These are phyloP conservation scores for Niebla homalea DNA, from an alignment of 495 filamentous ascomycete genomes.

Conservation along the genomic window DNA sequence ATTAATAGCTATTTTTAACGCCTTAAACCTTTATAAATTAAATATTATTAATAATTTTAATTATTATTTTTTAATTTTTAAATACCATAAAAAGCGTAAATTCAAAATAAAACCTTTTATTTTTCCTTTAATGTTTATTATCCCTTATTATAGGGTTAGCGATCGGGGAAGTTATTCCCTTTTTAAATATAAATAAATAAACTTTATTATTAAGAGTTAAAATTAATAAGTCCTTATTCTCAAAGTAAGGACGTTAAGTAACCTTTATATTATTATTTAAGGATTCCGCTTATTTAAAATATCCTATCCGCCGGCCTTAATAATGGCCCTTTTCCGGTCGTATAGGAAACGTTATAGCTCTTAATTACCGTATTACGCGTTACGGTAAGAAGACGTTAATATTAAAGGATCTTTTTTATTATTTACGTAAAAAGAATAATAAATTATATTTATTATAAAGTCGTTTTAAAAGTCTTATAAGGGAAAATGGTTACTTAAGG, in stretches of 20 bases:
- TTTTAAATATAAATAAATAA: not conserved
- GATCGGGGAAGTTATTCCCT: not conserved
- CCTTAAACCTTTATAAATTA: not conserved
- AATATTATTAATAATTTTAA: not conserved
- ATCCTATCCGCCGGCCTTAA: too few species aligned
- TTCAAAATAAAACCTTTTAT: not conserved
- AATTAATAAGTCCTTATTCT: too few species aligned
- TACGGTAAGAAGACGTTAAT: not conserved
- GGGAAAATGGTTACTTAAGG: too few species aligned
- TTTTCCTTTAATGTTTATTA: not conserved
- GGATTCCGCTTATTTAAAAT: too few species aligned
- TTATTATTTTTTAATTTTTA: not conserved
- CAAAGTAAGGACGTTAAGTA: too few species aligned
- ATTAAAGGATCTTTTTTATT: too few species aligned
- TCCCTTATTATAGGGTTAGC: not conserved
- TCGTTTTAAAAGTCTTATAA: too few species aligned
- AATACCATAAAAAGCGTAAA: not conserved
- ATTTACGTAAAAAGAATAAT: too few species aligned
- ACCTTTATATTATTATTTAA: too few species aligned
- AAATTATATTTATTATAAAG: too few species aligned
- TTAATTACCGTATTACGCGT: not conserved
- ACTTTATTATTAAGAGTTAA: not conserved
- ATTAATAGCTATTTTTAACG: too few species aligned
- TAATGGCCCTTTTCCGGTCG: too few species aligned
- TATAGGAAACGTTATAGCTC: not conserved